Evolutionary conservation across 208 protist genomes (phyloP).

Genomic region (Histomonas meleagridis): DNA sequence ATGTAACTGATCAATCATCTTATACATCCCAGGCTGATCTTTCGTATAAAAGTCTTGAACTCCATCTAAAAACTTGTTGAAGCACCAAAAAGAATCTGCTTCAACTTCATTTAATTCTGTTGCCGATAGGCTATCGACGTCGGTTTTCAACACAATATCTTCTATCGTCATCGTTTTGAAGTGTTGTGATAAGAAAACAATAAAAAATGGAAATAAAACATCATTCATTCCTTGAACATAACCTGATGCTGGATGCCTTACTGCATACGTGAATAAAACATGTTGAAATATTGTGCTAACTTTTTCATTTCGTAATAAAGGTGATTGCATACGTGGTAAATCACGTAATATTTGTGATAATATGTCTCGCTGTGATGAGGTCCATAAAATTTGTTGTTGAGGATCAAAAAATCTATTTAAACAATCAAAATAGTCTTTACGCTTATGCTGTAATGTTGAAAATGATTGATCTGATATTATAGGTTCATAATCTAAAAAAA

Average conservation of each 20-base stretch:
- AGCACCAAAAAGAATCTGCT: slow-evolving; percentile 71
- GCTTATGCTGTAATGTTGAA: background rate
- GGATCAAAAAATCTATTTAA: background rate
- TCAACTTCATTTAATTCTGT: slow-evolving; percentile 56
- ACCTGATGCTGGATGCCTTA: slow-evolving; percentile 72
- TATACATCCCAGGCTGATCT: slow-evolving; percentile 66
- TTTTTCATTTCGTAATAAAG: background rate
- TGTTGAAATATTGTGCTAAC: background rate
- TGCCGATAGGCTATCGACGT: background rate
- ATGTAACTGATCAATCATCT: slow-evolving; percentile 56
- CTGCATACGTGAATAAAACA: slow-evolving; percentile 68
- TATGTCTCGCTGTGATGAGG: background rate
- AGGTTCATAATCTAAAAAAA: slow-evolving; percentile 21
- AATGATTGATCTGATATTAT: background rate
- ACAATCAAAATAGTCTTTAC: slow-evolving; percentile 13
- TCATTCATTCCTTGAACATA: slow-evolving; percentile 83
- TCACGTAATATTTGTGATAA: background rate
- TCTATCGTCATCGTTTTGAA: background rate
- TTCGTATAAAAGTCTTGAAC: slow-evolving; percentile 73
- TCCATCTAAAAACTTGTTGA: slow-evolving; percentile 62
- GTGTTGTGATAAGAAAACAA: slow-evolving; percentile 54
- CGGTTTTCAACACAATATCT: background rate
- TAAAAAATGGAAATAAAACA: slow-evolving; percentile 70
- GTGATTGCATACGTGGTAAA: background rate
- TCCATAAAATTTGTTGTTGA: background rate